A percentile compares a stretch with the other conserved stretches of the same genome.
Conservation (phyloP, 148 eudicot species). For the Amaranthus hypochondriacus region DNA sequence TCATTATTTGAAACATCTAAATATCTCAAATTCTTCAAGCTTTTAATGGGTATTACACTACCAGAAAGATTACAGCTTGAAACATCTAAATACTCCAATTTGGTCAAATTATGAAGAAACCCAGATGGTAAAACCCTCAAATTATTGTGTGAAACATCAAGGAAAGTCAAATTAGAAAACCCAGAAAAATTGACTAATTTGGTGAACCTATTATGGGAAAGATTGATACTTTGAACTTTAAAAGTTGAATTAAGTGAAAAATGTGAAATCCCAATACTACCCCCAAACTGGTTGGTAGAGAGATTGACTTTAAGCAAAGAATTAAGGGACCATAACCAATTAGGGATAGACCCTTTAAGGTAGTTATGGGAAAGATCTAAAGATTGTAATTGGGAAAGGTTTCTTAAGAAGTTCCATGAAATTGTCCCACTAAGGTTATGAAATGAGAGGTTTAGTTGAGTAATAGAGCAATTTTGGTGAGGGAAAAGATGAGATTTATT, state of each 20-base stretch:
- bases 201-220: slow-evolving; percentile 70
- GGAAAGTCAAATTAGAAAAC: slow-evolving; percentile 43
- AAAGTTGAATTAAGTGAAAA: not conserved
- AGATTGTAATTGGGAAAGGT: slow-evolving; percentile 46
- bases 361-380: slow-evolving; percentile 72
- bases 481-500: slow-evolving; percentile 31
- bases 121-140: slow-evolving; percentile 43
- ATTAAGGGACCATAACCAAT: slow-evolving; percentile 42
- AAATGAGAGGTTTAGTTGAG: slow-evolving; percentile 46
- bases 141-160: slow-evolving; percentile 62
- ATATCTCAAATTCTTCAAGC: slow-evolving; percentile 31
- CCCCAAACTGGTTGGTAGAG: slow-evolving; percentile 58
- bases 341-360: slow-evolving; percentile 61
- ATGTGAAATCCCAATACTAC: slow-evolving; percentile 37
- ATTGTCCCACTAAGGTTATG: slow-evolving; percentile 54
- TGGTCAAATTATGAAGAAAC: slow-evolving; percentile 33
- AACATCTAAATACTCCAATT: slow-evolving; percentile 44
- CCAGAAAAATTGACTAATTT: slow-evolving; percentile 39
- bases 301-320: slow-evolving; percentile 42
- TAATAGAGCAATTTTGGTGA: slow-evolving; percentile 25
- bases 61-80: slow-evolving; percentile 67
- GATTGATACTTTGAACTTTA: slow-evolving; percentile 35
- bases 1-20: slow-evolving; percentile 64
- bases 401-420: slow-evolving; percentile 56
- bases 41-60: slow-evolving; percentile 35